These are phyloP conservation scores for Candida sp. DNA, from an alignment of 1,139 yeast species.

Conservation along the genomic window DNA sequence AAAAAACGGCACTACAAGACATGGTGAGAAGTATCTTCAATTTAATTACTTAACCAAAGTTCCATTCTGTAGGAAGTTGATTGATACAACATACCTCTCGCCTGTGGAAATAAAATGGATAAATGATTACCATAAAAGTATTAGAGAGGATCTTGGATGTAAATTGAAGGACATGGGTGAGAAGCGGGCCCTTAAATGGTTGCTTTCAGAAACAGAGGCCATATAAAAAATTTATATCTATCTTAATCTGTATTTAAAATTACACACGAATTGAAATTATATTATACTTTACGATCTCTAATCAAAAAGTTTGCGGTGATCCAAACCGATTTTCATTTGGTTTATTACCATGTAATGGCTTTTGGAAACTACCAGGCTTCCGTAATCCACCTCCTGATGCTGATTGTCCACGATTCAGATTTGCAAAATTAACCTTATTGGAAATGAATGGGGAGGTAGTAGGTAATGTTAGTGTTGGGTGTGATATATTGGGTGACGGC, in stretches of 20 bases:
- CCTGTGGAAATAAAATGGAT: constrained; percentile 49
- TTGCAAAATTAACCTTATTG: constrained; percentile 21
- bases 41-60: constrained; percentile 52
- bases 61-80: constrained; percentile 49
- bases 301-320: constrained; percentile 8
- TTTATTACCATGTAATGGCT: constrained; percentile 19
- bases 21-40: constrained; percentile 33
- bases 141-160: constrained; percentile 33
- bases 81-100: constrained; percentile 34
- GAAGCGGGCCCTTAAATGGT: constrained; percentile 36
- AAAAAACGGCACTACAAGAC: constrained; percentile 33
- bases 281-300: neutral
- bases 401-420: constrained; percentile 6
- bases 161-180: constrained; percentile 37
- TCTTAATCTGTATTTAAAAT: neutral
- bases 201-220: constrained; percentile 34
- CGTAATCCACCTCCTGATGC: constrained; percentile 26
- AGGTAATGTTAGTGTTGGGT: constrained; percentile 19
- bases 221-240: constrained; percentile 7
- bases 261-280: neutral
- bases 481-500: neutral
- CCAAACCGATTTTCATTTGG: constrained; percentile 22
- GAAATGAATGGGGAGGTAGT: constrained; percentile 34
- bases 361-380: constrained; percentile 53
- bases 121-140: constrained; percentile 40